phyloP scores from a whole-genome alignment of 805 yeast genomes.

The Pichia sporocuriosa region DNA sequence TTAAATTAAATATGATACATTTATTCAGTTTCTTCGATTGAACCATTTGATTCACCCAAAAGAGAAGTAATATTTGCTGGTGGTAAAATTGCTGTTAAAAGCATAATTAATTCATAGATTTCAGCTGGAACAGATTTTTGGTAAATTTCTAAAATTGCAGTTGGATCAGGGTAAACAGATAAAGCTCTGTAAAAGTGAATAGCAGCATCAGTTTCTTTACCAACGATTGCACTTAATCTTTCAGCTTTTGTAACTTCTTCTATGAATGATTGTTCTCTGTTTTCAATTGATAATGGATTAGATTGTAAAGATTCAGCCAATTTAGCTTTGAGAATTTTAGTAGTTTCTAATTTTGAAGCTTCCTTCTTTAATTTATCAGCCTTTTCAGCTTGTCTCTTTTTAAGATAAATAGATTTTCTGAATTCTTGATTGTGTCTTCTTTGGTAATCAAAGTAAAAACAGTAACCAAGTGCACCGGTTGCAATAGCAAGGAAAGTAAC shows the following conservation, averaged over 20 bases:
- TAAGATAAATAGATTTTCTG: constrained; percentile 66
- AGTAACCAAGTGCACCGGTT: constrained; percentile 62
- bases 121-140: constrained; percentile 82
- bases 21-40: constrained; percentile 17
- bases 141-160: constrained; percentile 81
- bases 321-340: constrained; percentile 53
- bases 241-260: constrained; percentile 82
- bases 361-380: constrained; percentile 47
- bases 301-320: constrained; percentile 57
- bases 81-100: constrained; percentile 87
- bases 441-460: constrained; percentile 83
- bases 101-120: constrained; percentile 74
- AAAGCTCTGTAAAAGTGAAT: constrained; percentile 88
- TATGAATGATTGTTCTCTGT: constrained; percentile 75
- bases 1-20: background rate
- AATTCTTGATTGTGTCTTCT: constrained; percentile 80
- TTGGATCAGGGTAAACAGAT: constrained; percentile 89
- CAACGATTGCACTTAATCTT: constrained; percentile 59
- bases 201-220: constrained; percentile 76
- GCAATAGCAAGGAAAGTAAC: constrained; percentile 26
- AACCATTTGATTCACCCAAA: constrained; percentile 38
- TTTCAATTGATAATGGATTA: constrained; percentile 60
- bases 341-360: constrained; percentile 52
- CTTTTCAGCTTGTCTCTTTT: constrained; percentile 55
- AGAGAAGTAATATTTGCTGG: constrained; percentile 72